Conservation (phyloP, 2,329 filamentous ascomycete species). For the Microcyclospora tardicrescens region DNA sequence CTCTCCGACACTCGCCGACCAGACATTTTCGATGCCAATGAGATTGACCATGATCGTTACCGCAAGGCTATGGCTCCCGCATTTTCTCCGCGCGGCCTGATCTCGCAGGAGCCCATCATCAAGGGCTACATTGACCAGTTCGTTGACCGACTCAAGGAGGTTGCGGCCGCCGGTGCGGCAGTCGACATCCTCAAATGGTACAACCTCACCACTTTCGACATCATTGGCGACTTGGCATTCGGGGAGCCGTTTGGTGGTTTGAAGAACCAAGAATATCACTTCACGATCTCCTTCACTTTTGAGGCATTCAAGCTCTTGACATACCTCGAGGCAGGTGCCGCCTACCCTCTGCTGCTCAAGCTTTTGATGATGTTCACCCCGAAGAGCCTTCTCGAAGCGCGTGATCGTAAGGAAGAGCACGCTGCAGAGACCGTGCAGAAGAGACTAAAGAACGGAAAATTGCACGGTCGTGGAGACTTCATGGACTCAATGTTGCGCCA, state of each 20-base stretch:
- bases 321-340: conserved; percentile 15
- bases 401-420: conserved; percentile 5
- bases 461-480: conserved; percentile 26
- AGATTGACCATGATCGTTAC: conserved; percentile 27
- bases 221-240: conserved; percentile 16
- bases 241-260: conserved; percentile 20
- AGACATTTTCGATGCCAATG: conserved; percentile 22
- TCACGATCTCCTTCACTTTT: conserved; percentile 11
- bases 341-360: conserved; percentile 1
- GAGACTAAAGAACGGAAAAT: not conserved
- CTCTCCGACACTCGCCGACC: conserved; percentile 9
- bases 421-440: conserved; percentile 12
- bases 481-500: conserved; percentile 36
- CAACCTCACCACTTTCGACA: conserved; percentile 27
- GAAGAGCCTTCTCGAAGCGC: conserved; percentile 12
- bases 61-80: conserved; percentile 28
- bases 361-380: conserved; percentile 18
- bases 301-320: conserved; percentile 8
- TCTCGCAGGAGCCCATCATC: conserved; percentile 28
- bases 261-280: conserved; percentile 13
- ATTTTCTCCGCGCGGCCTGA: conserved; percentile 31
- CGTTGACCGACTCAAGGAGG: conserved; percentile 24
- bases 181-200: conserved; percentile 21
- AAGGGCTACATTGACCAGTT: conserved; percentile 29
- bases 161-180: conserved; percentile 2